Evolutionary conservation across 768 basidiomycete species (phyloP).

Genomic region (Chalciporus piperatus): DNA sequence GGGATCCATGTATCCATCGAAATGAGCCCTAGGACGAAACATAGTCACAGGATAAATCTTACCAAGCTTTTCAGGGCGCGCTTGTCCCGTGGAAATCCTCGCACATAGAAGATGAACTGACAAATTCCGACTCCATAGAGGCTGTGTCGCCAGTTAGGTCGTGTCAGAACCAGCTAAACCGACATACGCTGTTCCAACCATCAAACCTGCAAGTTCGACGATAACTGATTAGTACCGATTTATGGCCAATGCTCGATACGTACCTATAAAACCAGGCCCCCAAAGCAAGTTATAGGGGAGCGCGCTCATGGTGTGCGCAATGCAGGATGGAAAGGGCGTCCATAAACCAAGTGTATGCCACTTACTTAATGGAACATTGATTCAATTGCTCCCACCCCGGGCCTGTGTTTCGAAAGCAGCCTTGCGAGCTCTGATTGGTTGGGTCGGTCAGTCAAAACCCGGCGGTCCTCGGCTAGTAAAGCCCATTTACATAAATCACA

Average conservation of each 20-base stretch:
- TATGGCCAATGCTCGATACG: background rate
- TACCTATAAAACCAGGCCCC: constrained; percentile 20
- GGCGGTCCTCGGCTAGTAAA: too few relatives aligned
- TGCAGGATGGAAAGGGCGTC: too few relatives aligned
- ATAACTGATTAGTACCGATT: background rate
- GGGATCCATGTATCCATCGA: too few relatives aligned
- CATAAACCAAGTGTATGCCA: too few relatives aligned
- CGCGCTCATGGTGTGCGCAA: constrained; percentile 6
- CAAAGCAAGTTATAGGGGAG: background rate
- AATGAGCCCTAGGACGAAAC: too few relatives aligned
- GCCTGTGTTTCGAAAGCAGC: too few relatives aligned
- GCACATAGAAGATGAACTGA: constrained; percentile 14
- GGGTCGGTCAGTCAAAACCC: too few relatives aligned
- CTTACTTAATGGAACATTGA: too few relatives aligned
- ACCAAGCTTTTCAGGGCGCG: constrained; percentile 13
- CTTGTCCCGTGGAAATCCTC: constrained; percentile 16
- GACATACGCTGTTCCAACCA: constrained; percentile 13
- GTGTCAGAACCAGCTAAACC: background rate
- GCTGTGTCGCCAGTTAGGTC: background rate
- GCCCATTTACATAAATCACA: too few relatives aligned
- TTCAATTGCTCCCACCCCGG: too few relatives aligned
- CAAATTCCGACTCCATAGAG: background rate
- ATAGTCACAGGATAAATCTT: background rate
- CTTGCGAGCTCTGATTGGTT: too few relatives aligned
- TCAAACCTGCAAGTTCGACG: constrained; percentile 19